Evolutionary conservation across 306 rosid species (phyloP).

Genomic region (Inga oerstediana): DNA sequence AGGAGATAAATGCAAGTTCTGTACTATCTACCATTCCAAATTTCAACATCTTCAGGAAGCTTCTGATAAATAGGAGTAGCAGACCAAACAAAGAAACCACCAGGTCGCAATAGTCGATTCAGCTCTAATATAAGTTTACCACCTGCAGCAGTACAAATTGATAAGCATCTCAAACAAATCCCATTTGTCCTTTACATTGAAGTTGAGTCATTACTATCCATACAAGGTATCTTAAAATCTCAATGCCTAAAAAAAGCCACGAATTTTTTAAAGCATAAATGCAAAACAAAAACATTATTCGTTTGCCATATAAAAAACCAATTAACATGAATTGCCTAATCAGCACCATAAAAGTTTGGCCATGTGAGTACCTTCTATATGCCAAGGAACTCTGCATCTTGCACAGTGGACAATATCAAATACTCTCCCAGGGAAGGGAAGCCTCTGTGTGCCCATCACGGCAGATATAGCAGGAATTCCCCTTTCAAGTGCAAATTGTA

Average conservation of each 20-base stretch:
- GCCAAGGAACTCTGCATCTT: constrained; percentile 99
- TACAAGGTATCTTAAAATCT: constrained; percentile 13
- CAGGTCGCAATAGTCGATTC: constrained; percentile 95
- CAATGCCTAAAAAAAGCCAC: constrained; percentile 7
- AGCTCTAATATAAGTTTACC: constrained; percentile 98
- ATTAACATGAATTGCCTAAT: constrained; percentile 17
- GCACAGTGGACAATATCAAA: constrained; percentile 95
- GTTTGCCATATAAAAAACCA: not conserved
- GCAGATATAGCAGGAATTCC: constrained; percentile 99
- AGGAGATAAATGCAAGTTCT: constrained; percentile 21
- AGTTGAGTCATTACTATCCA: constrained; percentile 1
- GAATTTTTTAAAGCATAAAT: constrained; percentile 3
- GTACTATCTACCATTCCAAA: constrained; percentile 75
- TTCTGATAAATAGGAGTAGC: constrained; percentile 98
- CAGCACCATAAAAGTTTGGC: constrained; percentile 7
- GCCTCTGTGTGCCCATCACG: constrained; percentile 98
- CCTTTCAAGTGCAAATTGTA: constrained; percentile 97
- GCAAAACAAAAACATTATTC: not conserved
- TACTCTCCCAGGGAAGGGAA: constrained; percentile 91
- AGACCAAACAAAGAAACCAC: constrained; percentile 98
- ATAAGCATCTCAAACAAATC: constrained; percentile 34
- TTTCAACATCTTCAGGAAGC: constrained; percentile 76
- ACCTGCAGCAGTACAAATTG: constrained; percentile 58
- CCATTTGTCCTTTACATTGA: constrained; percentile 17
- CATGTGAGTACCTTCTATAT: constrained; percentile 74